Evolutionary conservation across 1,284 basidiomycete species (phyloP), one percentile per base, ranked within the genome.

Genomic region (Cryptococcus floricola): DNA sequence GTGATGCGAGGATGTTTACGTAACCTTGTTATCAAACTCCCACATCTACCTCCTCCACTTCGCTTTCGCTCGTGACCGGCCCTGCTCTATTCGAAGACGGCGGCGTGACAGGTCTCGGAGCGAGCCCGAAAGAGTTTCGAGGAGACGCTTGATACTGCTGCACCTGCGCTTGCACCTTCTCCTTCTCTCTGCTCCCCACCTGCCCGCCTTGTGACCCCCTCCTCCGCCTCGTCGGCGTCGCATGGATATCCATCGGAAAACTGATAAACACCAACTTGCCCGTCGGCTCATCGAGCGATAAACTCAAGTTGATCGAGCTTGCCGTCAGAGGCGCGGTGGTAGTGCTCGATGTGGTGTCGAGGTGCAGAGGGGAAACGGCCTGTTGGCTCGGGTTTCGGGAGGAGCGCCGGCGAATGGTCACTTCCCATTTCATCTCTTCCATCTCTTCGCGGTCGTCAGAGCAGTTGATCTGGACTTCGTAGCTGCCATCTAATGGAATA

Each of bases 181-280:
- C 31, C 31, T 34, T 34, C 31, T 34, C 31, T 10, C 31, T 6
- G 10, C 31, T 34, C 31, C 31, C 31, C 10, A 2, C 10, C 1
- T n/a, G 23, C 4, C 18, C 45, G 45, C 45, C 9, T 43, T 38
- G 23, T 48, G 46, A 27, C 39, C 38, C 37, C n/a, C 19, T 18
- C 45, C 31, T 25, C 16, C 48, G 44, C 50, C 46, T 54, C 39
- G 55, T 56, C 12, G 66, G 68, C 10, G 68, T 68, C 14, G 63
- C 63, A 42, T 67, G 58, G 4, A 66, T 54, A 50, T 63, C 67
- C 60, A 57, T 64, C 1, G 71, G 67, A 46, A 70, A 64, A 8
- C 64, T 53, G 50, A 71, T 68, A 57, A 74, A 74, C 12, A 71
- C 70, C 19, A 74, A 57, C 52, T 68, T 70, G 28, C 73, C 73